Evolutionary conservation across 345 rosid species (phyloP).

Genomic region (Aurinia saxatilis): DNA sequence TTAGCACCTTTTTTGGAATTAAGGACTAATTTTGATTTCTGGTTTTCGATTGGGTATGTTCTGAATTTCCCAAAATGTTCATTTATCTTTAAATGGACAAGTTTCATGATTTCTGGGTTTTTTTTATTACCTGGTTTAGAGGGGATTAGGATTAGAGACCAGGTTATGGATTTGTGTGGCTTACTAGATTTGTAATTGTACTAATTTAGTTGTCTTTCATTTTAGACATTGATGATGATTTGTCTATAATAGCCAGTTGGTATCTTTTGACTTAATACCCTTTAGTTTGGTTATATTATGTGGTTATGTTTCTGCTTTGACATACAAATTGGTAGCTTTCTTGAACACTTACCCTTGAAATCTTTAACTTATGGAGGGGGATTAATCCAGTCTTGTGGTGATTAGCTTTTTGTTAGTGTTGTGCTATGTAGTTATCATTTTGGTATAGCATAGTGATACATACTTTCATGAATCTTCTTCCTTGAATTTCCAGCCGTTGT

Average conservation of each 20-base stretch:
- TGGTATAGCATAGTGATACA: no score
- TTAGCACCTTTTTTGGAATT: neutral
- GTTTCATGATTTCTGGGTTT: neutral
- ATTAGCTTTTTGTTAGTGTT: neutral
- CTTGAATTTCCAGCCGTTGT: neutral
- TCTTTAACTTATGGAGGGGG: neutral
- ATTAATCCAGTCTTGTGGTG: neutral
- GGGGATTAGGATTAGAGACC: neutral
- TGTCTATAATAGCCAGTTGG: neutral
- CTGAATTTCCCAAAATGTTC: constrained; percentile 1
- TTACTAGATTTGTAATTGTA: neutral
- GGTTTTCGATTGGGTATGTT: neutral
- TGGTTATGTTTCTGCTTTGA: neutral
- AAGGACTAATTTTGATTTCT: neutral
- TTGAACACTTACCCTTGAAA: neutral
- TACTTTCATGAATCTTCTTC: no score
- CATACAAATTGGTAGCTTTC: no score
- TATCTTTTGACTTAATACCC: neutral
- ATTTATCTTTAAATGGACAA: neutral
- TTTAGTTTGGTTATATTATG: neutral
- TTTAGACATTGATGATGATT: neutral
- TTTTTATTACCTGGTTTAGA: neutral
- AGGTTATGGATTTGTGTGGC: neutral
- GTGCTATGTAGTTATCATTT: no score
- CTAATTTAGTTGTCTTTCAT: neutral